Percentiles rank a stretch among this genome's conserved stretches.
Evolutionary conservation across 495 filamentous ascomycete genomes (phyloP).

Genomic region (Sordaria brevicollis): DNA sequence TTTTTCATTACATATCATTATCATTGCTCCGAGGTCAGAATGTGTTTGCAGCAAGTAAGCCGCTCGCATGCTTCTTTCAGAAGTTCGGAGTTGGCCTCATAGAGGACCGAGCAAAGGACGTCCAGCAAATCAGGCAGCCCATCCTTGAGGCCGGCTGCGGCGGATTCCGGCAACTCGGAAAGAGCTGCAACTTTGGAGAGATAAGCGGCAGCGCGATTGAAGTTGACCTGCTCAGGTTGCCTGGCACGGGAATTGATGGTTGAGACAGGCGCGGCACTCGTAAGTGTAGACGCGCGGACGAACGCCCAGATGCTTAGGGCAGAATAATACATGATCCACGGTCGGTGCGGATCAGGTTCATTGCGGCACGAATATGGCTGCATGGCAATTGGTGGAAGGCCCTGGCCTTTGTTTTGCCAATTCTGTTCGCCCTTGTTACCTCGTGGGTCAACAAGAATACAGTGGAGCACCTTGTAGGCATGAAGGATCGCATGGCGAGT

Average conservation of each 20-base stretch:
- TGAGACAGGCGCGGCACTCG: not conserved
- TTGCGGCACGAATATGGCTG: slow-evolving; percentile 65
- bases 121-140: slow-evolving; percentile 36
- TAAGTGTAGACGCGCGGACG: slow-evolving; percentile 49
- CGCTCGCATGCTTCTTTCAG: slow-evolving; percentile 33
- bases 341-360: slow-evolving; percentile 81
- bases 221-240: slow-evolving; percentile 18
- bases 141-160: slow-evolving; percentile 23
- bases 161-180: slow-evolving; percentile 25
- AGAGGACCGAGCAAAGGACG: slow-evolving; percentile 26
- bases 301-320: slow-evolving; percentile 89
- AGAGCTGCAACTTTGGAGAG: slow-evolving; percentile 29
- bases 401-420: slow-evolving; percentile 12
- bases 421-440: slow-evolving; percentile 22
- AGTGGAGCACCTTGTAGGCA: slow-evolving; percentile 73
- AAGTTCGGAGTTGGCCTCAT: slow-evolving; percentile 34
- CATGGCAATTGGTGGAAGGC: slow-evolving; percentile 22
- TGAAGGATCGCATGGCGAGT: slow-evolving; percentile 89
- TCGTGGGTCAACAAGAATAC: slow-evolving; percentile 55
- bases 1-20: not conserved
- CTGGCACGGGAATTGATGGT: slow-evolving; percentile 46
- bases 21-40: slow-evolving; percentile 12
- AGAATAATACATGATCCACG: slow-evolving; percentile 94
- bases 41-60: slow-evolving; percentile 33
- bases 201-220: slow-evolving; percentile 27